Evolutionary conservation across 257 asterid species (phyloP), one percentile per base, ranked within the genome.

Genomic region (Solanum habrochaites): DNA sequence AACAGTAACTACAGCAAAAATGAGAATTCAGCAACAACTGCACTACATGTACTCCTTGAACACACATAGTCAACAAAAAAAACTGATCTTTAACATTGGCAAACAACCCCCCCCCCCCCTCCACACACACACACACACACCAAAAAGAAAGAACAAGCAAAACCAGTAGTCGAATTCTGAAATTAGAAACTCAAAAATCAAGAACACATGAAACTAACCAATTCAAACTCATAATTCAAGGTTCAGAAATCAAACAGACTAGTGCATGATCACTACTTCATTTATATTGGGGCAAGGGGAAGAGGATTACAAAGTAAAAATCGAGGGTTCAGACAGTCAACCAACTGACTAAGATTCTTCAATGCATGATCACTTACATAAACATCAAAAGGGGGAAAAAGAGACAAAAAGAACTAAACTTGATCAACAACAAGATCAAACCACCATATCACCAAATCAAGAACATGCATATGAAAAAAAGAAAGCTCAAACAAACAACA

Each of bases 361-460:
- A 86, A 40, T 60, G 52, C 11, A 12, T 43, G 83, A 77, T 27
- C 84, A 80, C 84, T 80, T 47, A 7, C 84, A 45, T 27, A 45
- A 80, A 47, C 66, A 45, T 80, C 40, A 80, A 80, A 45, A 80
- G 4, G 60, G 64, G 60, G 32, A 1, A 75, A n/a, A n/a, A 15
- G 9, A 5, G 35, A 13, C 42, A n/a, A 56, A 16, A 75, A 42
- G 35, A 42, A 42, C 31, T 75, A 56, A 75, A 78, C n/a, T 42
- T 89, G 91, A 92, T 91, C 91, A 88, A 86, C 72, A 72, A 85
- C n/a, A 86, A 87, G 88, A 93, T 91, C 94, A 89, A 88, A 67
- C 23, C 85, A 85, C 88, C 87, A 88, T 83, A 86, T 71, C 45
- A 87, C 39, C 23, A 86, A 93, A 89, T 90, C 90, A 90, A 86